Conservation (phyloP, 2,329 filamentous ascomycete genomes). For the Tricladium varicosporioides region DNA sequence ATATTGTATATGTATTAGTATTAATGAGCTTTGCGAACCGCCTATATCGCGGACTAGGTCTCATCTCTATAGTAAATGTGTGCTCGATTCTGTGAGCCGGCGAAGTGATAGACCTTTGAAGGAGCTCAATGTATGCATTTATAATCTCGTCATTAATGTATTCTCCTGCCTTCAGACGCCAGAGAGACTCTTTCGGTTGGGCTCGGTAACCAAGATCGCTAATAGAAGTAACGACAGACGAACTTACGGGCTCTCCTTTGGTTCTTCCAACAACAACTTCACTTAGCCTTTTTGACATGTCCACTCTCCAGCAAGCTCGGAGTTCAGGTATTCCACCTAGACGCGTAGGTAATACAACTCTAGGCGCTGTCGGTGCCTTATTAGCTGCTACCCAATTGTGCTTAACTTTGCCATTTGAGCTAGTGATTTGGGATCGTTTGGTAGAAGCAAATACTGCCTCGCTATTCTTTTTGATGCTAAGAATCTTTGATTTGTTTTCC, state of each 20-base stretch:
- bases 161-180: conserved; percentile 14
- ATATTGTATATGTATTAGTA: conserved; percentile 17
- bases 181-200: conserved; percentile 12
- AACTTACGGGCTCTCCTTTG: conserved; percentile 1
- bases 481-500: conserved; percentile 11
- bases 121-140: conserved; percentile 18
- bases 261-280: conserved; percentile 10
- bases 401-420: conserved; percentile 2
- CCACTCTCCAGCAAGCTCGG: conserved; percentile 8
- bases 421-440: conserved; percentile 1
- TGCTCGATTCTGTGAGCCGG: conserved; percentile 5
- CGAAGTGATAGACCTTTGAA: conserved; percentile 10
- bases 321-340: conserved; percentile 6
- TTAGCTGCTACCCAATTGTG: not conserved
- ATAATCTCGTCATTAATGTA: conserved; percentile 17
- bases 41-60: conserved; percentile 2
- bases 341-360: not conserved
- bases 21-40: conserved; percentile 5
- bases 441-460: conserved; percentile 4
- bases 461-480: conserved; percentile 8
- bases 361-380: not conserved
- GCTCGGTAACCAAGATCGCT: conserved; percentile 11
- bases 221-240: conserved; percentile 10
- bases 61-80: conserved; percentile 4
- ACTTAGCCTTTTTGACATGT: conserved; percentile 16